phyloP scores from a whole-genome alignment of 192 early-diverging fungal genomes.

The Gonapodya sp. region DNA sequence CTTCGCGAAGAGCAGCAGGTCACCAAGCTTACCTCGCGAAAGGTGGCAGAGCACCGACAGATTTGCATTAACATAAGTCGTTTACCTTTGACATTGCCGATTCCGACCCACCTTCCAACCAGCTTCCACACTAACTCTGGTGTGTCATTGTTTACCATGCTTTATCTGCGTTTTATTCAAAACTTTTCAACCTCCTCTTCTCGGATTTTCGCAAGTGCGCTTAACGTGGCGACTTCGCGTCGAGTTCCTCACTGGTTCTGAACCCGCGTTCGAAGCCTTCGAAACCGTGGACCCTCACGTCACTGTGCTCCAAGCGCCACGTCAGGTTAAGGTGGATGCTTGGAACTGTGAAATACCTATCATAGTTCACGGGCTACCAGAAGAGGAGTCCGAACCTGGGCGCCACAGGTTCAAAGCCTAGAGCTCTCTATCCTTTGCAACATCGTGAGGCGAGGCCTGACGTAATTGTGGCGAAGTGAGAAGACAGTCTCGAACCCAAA shows the following conservation, averaged over 20 bases:
- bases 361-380: background rate
- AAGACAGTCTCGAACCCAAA: no score
- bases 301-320: background rate
- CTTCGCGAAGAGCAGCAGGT: background rate
- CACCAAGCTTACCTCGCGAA: background rate
- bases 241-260: conserved; percentile 1
- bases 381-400: background rate
- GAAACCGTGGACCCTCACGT: background rate
- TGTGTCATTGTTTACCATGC: background rate
- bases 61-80: background rate
- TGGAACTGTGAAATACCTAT: background rate
- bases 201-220: background rate
- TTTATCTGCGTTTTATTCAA: background rate
- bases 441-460: no score
- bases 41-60: conserved; percentile 4
- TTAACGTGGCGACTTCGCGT: background rate
- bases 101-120: background rate
- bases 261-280: background rate
- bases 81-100: background rate
- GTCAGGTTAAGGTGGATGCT: background rate
- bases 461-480: no score
- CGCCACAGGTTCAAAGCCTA: background rate
- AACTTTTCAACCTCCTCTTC: background rate
- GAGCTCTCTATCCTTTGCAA: no score
- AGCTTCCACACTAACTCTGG: background rate